These are phyloP conservation scores for Pleodorina starrii DNA, from an alignment of 139 green algal genomes.

Conservation along the genomic window DNA sequence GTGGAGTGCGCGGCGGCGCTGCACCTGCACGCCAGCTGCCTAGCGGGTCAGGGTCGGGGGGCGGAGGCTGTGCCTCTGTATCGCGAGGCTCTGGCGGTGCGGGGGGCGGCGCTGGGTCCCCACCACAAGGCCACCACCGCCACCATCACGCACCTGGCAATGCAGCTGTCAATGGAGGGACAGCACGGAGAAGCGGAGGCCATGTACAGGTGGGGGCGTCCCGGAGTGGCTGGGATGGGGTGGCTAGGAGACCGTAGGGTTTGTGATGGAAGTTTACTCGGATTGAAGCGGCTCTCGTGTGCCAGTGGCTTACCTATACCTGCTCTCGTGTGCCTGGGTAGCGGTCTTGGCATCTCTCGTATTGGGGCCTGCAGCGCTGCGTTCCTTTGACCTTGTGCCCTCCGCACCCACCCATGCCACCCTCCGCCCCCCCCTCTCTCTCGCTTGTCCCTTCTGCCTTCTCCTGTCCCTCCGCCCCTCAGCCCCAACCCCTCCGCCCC, in stretches of 20 bases:
- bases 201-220: slow-evolving; percentile 12
- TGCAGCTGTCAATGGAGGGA: slow-evolving; percentile 12
- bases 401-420: background rate
- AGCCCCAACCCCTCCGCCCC: background rate
- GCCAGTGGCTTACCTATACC: too few relatives aligned
- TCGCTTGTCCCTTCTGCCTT: background rate
- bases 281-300: too few relatives aligned
- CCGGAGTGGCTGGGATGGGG: too few relatives aligned
- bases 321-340: too few relatives aligned
- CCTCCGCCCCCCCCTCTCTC: background rate
- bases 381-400: too few relatives aligned
- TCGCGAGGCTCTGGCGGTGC: slow-evolving; percentile 8
- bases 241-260: background rate
- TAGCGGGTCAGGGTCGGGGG: background rate
- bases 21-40: background rate
- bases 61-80: slow-evolving; percentile 3
- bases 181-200: slow-evolving; percentile 2
- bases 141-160: slow-evolving; percentile 21
- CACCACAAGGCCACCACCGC: background rate
- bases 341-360: too few relatives aligned
- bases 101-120: background rate
- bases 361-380: too few relatives aligned
- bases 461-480: background rate
- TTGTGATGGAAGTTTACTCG: too few relatives aligned
- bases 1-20: slow-evolving; percentile 15